These are phyloP conservation scores for Myxozyma mucilagina DNA, from an alignment of 805 yeast genomes.

Conservation along the genomic window DNA sequence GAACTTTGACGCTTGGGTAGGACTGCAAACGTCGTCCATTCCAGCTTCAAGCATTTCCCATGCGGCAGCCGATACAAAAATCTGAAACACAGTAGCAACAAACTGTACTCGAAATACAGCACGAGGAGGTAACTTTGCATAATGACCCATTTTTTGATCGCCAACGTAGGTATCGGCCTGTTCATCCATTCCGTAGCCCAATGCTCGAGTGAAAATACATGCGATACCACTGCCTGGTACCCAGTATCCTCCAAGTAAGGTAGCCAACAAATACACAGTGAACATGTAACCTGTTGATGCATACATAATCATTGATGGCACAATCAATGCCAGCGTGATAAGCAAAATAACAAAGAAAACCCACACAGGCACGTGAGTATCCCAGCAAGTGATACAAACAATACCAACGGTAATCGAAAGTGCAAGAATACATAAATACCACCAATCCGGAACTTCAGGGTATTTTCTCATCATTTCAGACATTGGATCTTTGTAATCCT, in stretches of 20 bases:
- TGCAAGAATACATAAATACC: slow-evolving; percentile 53
- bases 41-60: slow-evolving; percentile 35
- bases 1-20: slow-evolving; percentile 48
- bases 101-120: slow-evolving; percentile 57
- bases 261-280: slow-evolving; percentile 63
- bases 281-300: slow-evolving; percentile 62
- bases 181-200: slow-evolving; percentile 54
- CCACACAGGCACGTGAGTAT: slow-evolving; percentile 59
- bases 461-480: slow-evolving; percentile 51
- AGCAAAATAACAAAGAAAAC: slow-evolving; percentile 53
- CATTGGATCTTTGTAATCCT: slow-evolving; percentile 48
- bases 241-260: slow-evolving; percentile 63
- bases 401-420: slow-evolving; percentile 50
- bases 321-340: background rate
- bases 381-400: slow-evolving; percentile 45
- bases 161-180: slow-evolving; percentile 56
- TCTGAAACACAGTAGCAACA: slow-evolving; percentile 48
- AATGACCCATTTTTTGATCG: slow-evolving; percentile 47
- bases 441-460: slow-evolving; percentile 62
- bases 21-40: slow-evolving; percentile 46
- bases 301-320: slow-evolving; percentile 60
- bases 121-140: slow-evolving; percentile 63
- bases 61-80: slow-evolving; percentile 47
- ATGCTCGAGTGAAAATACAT: slow-evolving; percentile 60
- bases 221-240: slow-evolving; percentile 65